Base-by-base conservation (phyloP, 768 basidiomycete species). In the Tylopilus rubrobrunneus region DNA sequence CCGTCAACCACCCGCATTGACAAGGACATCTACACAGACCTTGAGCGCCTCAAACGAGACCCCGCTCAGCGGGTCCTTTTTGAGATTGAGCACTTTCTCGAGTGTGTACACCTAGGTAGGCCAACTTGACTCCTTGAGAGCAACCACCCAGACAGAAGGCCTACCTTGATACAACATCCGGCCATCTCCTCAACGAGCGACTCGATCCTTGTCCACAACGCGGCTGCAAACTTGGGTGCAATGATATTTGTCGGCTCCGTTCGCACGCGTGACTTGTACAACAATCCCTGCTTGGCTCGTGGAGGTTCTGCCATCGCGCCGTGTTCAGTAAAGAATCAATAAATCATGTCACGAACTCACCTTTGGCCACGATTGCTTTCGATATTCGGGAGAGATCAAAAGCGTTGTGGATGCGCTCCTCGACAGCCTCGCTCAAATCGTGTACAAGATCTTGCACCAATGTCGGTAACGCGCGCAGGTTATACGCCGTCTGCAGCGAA, bases 401-500 rank as follows among this genome's bases (percentile, higher is more conserved):
- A 0, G 92, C 85, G 34, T 75, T 78, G 21, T 80, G 82, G 55
- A 98, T 91, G 14, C 92, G 81, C 28, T 83, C 80, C 59, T 92
- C 89, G 4, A 97, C 87, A 0, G 87, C 85, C 46, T 90, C 85
- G 21, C 86, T 89, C 8, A 98, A 73, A 67, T 96, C 92, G 6
- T 73, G 71, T 17, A 97, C 74, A 2, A 98, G 80, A 48, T 82
- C 81, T 53, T 87, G 83, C 5, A 98, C 89, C 7, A 98, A 80
- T 23, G 83, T 79, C 0, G 96, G 90, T 11, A 99, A 77, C 15
- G 90, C 81, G 28, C 87, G 80, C 14, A 99, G 81, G 66, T 98
- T 99, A 71, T 92, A 89, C 5, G 96, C 94, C 1, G 93, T 98
- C 76, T 98, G 97, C 12, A 99, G 78, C 0, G 96, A 92, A 1